These are phyloP conservation scores for Xerocomus brunneocitrinus DNA, from an alignment of 768 basidiomycete genomes.

Conservation along the genomic window DNA sequence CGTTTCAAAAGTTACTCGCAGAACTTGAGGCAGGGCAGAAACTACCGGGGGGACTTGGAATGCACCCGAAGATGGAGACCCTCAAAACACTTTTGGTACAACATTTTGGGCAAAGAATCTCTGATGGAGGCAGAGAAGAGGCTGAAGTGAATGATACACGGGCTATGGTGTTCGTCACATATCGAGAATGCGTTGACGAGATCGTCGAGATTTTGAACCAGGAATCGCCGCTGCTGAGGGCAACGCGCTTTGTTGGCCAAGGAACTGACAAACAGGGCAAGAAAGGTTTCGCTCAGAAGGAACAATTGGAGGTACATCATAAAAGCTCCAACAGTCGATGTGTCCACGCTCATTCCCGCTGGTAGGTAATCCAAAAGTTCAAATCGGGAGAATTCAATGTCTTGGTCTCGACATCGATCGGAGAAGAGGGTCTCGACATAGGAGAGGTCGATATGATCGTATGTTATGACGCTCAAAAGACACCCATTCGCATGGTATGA, in stretches of 20 bases:
- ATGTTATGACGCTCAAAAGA: constrained; percentile 96
- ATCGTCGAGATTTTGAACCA: constrained; percentile 75
- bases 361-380: constrained; percentile 81
- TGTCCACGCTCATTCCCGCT: constrained; percentile 3
- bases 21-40: constrained; percentile 61
- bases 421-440: constrained; percentile 97
- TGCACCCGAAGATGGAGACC: constrained; percentile 92
- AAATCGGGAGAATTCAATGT: constrained; percentile 86
- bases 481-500: constrained; percentile 90
- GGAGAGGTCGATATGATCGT: constrained; percentile 95
- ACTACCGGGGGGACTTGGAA: constrained; percentile 43
- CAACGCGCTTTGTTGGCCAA: constrained; percentile 88
- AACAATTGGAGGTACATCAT: constrained; percentile 74
- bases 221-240: constrained; percentile 74
- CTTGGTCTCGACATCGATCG: constrained; percentile 92
- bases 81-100: constrained; percentile 69
- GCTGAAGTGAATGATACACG: constrained; percentile 42
- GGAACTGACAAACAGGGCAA: constrained; percentile 78
- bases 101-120: constrained; percentile 54
- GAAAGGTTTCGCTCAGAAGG: constrained; percentile 86
- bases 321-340: not conserved
- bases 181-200: constrained; percentile 85
- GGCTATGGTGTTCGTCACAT: constrained; percentile 95
- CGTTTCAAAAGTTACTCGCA: constrained; percentile 60
- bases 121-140: constrained; percentile 37